Base-by-base conservation (phyloP, 202 grass and related monocot species). In the Brachypodium distachyon region DNA sequence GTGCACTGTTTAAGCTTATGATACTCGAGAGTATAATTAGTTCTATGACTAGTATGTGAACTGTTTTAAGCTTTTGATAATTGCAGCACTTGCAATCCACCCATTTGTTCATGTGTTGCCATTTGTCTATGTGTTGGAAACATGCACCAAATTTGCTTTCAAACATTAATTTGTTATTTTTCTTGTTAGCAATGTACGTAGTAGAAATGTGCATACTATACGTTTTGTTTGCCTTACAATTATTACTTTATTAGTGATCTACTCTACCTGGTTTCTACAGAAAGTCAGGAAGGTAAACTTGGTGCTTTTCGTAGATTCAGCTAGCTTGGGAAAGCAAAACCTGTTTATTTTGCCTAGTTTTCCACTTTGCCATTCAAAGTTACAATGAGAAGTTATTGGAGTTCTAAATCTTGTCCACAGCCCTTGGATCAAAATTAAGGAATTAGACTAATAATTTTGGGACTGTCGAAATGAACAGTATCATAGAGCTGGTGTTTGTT, bases 301-400 rank as follows among this genome's bases (percentile, higher is more conserved):
- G 26, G 9, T 78, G 37, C 46, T 27, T 44, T 63, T 73, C 16
- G 7, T 48, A 85, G 12, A 73, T 46, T 72, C 26, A 55, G 27
- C 74, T 84, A 23, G 47, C 61, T 64, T 36, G 49, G 11, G 57
- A 46, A 72, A 48, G 17, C 7, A 79, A 57, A 84, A 26, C 61
- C 49, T 40, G n/a, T n/a, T n/a, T n/a, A n/a, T n/a, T n/a, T n/a
- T n/a, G n/a, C n/a, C n/a, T n/a, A n/a, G n/a, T n/a, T n/a, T n/a
- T n/a, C n/a, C n/a, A n/a, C n/a, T n/a, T n/a, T n/a, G n/a, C n/a
- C n/a, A n/a, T n/a, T n/a, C n/a, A n/a, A n/a, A n/a, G n/a, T n/a
- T n/a, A n/a, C n/a, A n/a, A n/a, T n/a, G n/a, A n/a, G n/a, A n/a
- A n/a, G n/a, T n/a, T n/a, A n/a, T n/a, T n/a, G n/a, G n/a, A n/a